Percentiles rank a stretch among this genome's conserved stretches.
Conservation (phyloP, 352 stramenopile species). For the Bremia lactucae region DNA sequence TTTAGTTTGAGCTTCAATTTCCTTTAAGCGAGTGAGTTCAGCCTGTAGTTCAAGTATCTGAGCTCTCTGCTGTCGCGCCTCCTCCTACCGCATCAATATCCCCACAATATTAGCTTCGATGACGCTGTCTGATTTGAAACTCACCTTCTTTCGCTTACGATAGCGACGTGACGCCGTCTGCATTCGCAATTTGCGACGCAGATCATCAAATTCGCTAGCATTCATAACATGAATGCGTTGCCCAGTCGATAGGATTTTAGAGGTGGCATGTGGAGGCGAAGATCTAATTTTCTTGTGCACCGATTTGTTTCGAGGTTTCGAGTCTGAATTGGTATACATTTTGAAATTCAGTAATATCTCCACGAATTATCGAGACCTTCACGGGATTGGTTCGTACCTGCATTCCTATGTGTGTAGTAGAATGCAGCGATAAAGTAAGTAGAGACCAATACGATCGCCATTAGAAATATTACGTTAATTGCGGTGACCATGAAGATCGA, state of each 20-base stretch:
- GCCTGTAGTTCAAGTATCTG: conserved; percentile 11
- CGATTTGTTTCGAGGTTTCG: no score
- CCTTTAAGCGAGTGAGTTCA: conserved; percentile 11
- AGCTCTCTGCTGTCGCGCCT: conserved; percentile 12
- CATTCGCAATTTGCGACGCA: conserved; percentile 23
- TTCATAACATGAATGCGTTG: conserved; percentile 15
- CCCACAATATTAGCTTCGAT: background rate
- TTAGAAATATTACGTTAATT: background rate
- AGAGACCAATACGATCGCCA: background rate
- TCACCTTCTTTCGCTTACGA: conserved; percentile 28
- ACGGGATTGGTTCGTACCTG: background rate
- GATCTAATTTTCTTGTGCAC: background rate
- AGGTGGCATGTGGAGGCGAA: background rate
- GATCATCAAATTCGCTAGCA: conserved; percentile 12
- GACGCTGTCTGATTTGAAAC: background rate
- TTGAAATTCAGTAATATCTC: no score
- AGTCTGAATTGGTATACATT: no score
- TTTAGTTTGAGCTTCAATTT: conserved; percentile 8
- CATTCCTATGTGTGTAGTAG: background rate
- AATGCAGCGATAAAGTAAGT: background rate
- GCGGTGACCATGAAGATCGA: background rate
- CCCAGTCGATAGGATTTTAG: conserved; percentile 7
- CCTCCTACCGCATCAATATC: conserved; percentile 3
- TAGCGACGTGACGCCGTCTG: conserved; percentile 26
- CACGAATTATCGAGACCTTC: background rate